Conservation (phyloP, 176 grass and related monocot genomes). For the Neostapfia colusana region DNA sequence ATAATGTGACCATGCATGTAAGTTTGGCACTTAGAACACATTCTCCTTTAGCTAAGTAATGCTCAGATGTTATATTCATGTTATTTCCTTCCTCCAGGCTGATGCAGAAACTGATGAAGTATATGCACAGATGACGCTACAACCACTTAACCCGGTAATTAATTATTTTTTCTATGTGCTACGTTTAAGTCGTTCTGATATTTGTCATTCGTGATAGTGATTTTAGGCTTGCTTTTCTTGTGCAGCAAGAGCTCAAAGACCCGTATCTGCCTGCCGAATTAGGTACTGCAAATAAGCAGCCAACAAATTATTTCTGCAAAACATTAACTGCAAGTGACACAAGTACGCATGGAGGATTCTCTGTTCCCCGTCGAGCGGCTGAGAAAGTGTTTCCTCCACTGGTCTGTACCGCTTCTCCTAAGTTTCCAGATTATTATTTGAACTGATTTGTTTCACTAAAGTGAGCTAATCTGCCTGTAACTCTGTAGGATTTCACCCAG, state of each 20-base stretch:
- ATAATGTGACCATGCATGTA: conserved; percentile 99
- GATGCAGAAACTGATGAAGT: conserved; percentile 96
- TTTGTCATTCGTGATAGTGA: conserved; percentile 24
- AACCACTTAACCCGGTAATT: conserved; percentile 83
- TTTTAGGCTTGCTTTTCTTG: conserved; percentile 35
- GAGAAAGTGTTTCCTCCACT: conserved; percentile 98
- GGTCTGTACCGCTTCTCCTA: conserved; percentile 47
- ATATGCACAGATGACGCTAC: conserved; percentile 96
- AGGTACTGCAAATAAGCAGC: conserved; percentile 79
- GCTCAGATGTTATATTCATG: conserved; percentile 4
- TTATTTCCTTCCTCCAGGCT: conserved; percentile 53
- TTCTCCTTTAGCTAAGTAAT: neutral
- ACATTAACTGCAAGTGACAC: conserved; percentile 98
- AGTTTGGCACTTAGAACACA: conserved; percentile 24
- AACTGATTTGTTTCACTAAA: conserved; percentile 4
- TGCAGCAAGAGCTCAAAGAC: conserved; percentile 97
- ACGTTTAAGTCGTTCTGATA: neutral
- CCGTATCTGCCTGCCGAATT: conserved; percentile 91
- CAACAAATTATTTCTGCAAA: conserved; percentile 99
- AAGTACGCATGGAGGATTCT: conserved; percentile 98
- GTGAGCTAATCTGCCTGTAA: conserved; percentile 26
- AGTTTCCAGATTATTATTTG: conserved; percentile 20
- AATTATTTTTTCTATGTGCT: conserved; percentile 26
- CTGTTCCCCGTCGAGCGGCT: conserved; percentile 97
- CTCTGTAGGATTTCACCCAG: conserved; percentile 81